Evolutionary conservation across 2,329 filamentous ascomycete species (phyloP).

Genomic region (Ambrosiella cleistominuta): DNA sequence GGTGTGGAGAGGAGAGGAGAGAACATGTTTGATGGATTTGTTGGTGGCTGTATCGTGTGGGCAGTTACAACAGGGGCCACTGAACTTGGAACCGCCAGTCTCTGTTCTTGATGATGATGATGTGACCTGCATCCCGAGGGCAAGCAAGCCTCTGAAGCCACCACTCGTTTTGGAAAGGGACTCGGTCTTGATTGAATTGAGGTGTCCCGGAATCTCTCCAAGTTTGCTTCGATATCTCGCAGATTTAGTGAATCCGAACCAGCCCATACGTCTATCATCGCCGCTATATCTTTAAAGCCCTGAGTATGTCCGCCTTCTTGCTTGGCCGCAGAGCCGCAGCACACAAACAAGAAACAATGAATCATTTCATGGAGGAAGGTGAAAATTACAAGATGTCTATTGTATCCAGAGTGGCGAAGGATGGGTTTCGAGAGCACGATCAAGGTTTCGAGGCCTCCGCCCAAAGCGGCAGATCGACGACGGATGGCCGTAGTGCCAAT

Average conservation of each 20-base stretch:
- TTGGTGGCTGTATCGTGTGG: not conserved
- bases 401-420: conserved; percentile 36
- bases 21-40: not conserved
- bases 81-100: not conserved
- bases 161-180: not conserved
- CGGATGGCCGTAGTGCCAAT: conserved; percentile 47
- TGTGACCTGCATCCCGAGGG: not conserved
- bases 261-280: conserved; percentile 43
- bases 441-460: conserved; percentile 41
- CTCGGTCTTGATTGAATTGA: not conserved
- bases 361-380: conserved; percentile 51
- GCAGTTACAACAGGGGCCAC: not conserved
- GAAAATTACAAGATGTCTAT: conserved; percentile 42
- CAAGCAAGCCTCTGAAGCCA: not conserved
- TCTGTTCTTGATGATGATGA: not conserved
- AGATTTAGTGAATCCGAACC: conserved; percentile 36
- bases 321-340: conserved; percentile 39
- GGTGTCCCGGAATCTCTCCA: conserved; percentile 17
- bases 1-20: not conserved
- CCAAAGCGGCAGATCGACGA: conserved; percentile 20
- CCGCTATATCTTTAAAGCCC: conserved; percentile 41
- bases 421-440: conserved; percentile 44
- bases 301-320: conserved; percentile 40
- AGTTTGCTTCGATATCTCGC: conserved; percentile 42
- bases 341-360: conserved; percentile 48